phyloP scores from a whole-genome alignment of 805 yeast genomes.

The Cyberlindnera veronae region DNA sequence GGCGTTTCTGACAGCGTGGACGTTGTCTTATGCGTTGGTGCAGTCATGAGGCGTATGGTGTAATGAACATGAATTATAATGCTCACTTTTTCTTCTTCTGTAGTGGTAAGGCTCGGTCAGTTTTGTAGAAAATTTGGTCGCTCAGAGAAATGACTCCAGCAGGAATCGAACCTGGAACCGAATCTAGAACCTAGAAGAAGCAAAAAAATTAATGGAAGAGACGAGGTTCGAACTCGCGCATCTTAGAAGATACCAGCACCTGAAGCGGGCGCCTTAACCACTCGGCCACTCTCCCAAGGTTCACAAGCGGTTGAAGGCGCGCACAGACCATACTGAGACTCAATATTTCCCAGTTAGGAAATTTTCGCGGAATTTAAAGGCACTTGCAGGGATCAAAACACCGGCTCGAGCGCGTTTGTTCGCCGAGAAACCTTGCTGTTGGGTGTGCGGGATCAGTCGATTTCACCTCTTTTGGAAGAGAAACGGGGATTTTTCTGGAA shows the following conservation, averaged over 20 bases:
- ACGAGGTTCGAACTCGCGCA: constrained; percentile 45
- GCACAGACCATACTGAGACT: background rate
- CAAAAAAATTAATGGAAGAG: constrained; percentile 32
- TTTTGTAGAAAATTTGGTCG: too few relatives aligned
- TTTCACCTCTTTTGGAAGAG: too few relatives aligned
- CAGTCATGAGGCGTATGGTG: too few relatives aligned
- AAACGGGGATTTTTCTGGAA: too few relatives aligned
- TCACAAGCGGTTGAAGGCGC: background rate
- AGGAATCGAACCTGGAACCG: too few relatives aligned
- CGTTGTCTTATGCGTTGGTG: constrained; percentile 26
- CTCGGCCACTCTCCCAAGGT: constrained; percentile 41
- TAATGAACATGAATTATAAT: too few relatives aligned
- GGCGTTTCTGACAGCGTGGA: constrained; percentile 29
- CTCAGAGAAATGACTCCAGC: too few relatives aligned
- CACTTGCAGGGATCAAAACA: background rate
- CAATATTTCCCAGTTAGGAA: background rate
- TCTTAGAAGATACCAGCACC: constrained; percentile 44
- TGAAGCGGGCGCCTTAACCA: constrained; percentile 45
- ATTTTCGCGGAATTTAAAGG: background rate
- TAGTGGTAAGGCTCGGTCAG: too few relatives aligned
- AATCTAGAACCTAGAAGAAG: background rate
- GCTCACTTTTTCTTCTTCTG: too few relatives aligned
- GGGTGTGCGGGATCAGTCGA: too few relatives aligned
- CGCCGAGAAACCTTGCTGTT: too few relatives aligned
- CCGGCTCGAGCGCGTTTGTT: background rate